Percentiles rank a stretch among this genome's conserved stretches.
Conservation (phyloP, 495 filamentous ascomycete species). For the Evernia prunastri region DNA sequence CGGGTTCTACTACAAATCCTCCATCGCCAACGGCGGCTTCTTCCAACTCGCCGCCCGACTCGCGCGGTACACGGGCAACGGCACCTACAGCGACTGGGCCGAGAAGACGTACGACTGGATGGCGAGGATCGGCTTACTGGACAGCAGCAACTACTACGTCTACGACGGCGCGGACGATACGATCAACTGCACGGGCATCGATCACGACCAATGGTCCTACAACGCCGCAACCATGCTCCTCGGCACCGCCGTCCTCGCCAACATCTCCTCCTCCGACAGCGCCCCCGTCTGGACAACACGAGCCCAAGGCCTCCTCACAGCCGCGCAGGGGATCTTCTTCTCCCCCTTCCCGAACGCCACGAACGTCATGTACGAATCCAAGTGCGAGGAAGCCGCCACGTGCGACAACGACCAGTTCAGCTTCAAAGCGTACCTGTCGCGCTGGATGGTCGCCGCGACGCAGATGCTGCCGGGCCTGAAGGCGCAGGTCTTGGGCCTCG, state of each 20-base stretch:
- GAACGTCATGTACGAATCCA: constrained; percentile 57
- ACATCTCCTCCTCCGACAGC: constrained; percentile 31
- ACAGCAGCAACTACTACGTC: constrained; percentile 44
- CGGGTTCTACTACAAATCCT: constrained; percentile 78
- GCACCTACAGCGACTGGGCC: constrained; percentile 71
- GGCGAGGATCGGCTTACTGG: constrained; percentile 47
- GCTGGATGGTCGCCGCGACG: constrained; percentile 60
- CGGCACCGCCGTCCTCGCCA: constrained; percentile 76
- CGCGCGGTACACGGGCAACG: constrained; percentile 66
- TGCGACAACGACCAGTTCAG: constrained; percentile 67
- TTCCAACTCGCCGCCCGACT: constrained; percentile 72
- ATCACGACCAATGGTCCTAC: constrained; percentile 67
- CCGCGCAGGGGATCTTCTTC: constrained; percentile 51
- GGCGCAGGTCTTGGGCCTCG: constrained; percentile 48
- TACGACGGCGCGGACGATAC: constrained; percentile 60
- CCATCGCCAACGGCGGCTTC: constrained; percentile 70
- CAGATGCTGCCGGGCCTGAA: constrained; percentile 59
- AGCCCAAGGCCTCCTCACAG: constrained; percentile 48
- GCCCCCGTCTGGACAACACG: constrained; percentile 49
- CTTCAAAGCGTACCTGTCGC: constrained; percentile 70
- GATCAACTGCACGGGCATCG: constrained; percentile 52
- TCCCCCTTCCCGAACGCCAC: constrained; percentile 27
- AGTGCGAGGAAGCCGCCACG: constrained; percentile 57
- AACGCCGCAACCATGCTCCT: constrained; percentile 67
- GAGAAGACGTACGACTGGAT: constrained; percentile 68